These are phyloP conservation scores for Hericium erinaceus DNA, from an alignment of 768 basidiomycete genomes.

Conservation along the genomic window DNA sequence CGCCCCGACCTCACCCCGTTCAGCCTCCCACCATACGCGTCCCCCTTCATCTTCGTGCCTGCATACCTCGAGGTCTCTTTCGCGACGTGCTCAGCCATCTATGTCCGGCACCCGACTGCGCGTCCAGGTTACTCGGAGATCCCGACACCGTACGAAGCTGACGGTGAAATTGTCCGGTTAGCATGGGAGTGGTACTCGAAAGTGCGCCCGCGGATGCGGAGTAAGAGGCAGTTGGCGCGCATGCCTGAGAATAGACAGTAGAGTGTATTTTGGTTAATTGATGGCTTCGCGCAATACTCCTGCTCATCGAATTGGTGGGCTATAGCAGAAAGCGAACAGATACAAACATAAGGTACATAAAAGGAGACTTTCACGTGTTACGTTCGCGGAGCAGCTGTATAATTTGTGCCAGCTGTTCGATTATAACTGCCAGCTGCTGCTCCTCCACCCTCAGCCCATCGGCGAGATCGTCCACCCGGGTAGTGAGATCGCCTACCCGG, in stretches of 20 bases:
- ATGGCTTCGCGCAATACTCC: too few species aligned
- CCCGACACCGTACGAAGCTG: conserved; percentile 91
- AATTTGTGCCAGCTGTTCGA: too few species aligned
- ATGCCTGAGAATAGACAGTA: conserved; percentile 14
- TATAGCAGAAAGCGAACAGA: too few species aligned
- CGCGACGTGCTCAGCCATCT: conserved; percentile 82
- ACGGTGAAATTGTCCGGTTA: conserved; percentile 84
- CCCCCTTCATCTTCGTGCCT: conserved; percentile 90
- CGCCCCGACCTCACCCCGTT: conserved; percentile 52
- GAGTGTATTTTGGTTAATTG: not conserved
- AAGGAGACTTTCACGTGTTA: too few species aligned
- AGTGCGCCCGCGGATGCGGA: conserved; percentile 47
- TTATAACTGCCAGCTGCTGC: too few species aligned
- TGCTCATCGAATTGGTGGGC: too few species aligned
- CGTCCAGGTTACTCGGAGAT: conserved; percentile 95
- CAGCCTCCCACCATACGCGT: conserved; percentile 76
- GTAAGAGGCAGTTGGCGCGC: conserved; percentile 14
- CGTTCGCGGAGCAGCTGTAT: too few species aligned
- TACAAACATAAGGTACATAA: too few species aligned
- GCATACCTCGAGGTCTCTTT: conserved; percentile 84
- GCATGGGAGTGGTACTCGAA: conserved; percentile 95
- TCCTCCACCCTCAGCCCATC: too few species aligned
- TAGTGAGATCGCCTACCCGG: too few species aligned
- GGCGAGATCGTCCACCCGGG: too few species aligned
- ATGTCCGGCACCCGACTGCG: conserved; percentile 93